Conservation (phyloP, 257 asterid species). For the Solanum dulcamara region DNA sequence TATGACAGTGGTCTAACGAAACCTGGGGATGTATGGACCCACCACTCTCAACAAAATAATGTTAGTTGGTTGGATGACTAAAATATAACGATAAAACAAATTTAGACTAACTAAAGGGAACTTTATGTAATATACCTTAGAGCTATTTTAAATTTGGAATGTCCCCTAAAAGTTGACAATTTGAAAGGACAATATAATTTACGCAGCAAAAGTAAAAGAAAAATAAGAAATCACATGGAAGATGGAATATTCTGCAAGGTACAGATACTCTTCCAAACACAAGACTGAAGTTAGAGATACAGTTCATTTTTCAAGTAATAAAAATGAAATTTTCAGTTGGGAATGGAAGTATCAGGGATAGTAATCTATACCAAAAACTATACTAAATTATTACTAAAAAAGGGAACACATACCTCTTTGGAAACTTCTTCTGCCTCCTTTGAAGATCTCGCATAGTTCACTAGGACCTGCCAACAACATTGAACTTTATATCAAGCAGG, state of each 20-base stretch:
- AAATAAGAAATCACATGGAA: neutral
- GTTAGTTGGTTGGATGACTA: neutral
- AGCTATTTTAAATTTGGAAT: neutral
- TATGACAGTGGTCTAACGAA: neutral
- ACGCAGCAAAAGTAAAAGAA: neutral
- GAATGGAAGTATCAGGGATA: neutral
- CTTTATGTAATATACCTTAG: neutral
- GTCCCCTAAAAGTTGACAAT: neutral
- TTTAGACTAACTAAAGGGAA: neutral
- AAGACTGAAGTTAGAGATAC: neutral
- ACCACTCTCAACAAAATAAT: neutral
- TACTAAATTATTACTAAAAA: neutral
- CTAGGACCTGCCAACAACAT: slow-evolving; percentile 53
- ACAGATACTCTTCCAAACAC: neutral
- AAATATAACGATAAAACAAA: neutral
- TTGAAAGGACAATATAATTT: neutral
- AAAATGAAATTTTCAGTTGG: neutral
- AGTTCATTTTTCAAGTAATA: neutral
- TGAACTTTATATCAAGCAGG: neutral
- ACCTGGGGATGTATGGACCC: neutral
- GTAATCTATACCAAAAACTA: neutral
- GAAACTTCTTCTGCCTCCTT: slow-evolving; percentile 95
- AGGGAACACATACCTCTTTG: slow-evolving; percentile 19
- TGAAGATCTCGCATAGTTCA: slow-evolving; percentile 95
- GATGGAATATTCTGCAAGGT: neutral